Percentiles rank a stretch among this genome's conserved stretches.
These are phyloP conservation scores for Arthroderma sp. DNA, from an alignment of 2,329 filamentous ascomycete species.

Conservation along the genomic window DNA sequence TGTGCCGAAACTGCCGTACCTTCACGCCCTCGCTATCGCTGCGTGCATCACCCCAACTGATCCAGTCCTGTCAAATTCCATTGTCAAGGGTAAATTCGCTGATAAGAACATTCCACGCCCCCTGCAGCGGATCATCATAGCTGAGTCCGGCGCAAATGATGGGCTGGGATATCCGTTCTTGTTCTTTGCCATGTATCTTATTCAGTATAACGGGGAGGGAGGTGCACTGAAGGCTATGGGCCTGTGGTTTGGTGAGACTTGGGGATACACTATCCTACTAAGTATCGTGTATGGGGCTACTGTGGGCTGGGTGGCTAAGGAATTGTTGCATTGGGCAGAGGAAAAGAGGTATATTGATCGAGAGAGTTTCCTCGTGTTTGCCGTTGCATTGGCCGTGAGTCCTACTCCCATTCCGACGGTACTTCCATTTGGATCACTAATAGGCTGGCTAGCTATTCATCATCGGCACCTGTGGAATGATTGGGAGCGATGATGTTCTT, in stretches of 20 bases:
- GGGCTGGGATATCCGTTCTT: constrained; percentile 81
- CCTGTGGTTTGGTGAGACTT: constrained; percentile 74
- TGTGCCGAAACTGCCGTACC: constrained; percentile 57
- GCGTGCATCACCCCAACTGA: constrained; percentile 90
- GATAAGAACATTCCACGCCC: constrained; percentile 77
- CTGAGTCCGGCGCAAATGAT: constrained; percentile 80
- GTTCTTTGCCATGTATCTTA: constrained; percentile 70
- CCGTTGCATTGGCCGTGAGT: constrained; percentile 62
- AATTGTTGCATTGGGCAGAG: constrained; percentile 73
- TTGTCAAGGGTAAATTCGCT: constrained; percentile 87
- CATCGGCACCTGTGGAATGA: constrained; percentile 71
- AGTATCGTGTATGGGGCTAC: constrained; percentile 64
- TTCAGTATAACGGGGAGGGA: constrained; percentile 52
- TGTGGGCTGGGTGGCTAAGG: constrained; percentile 71
- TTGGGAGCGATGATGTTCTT: constrained; percentile 79
- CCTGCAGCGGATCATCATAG: constrained; percentile 67
- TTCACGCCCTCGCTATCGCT: constrained; percentile 68
- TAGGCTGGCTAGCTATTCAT: constrained; percentile 53
- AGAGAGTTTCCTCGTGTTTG: constrained; percentile 79
- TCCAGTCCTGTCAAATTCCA: constrained; percentile 74
- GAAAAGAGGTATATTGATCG: constrained; percentile 69
- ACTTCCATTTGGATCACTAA: neutral
- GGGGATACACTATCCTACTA: constrained; percentile 69
- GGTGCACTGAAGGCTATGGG: constrained; percentile 57
- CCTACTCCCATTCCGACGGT: neutral